A percentile compares a stretch with the other conserved stretches of the same genome.
Conservation (phyloP, 2,329 filamentous ascomycete genomes). For the Botrytis deweyae region DNA sequence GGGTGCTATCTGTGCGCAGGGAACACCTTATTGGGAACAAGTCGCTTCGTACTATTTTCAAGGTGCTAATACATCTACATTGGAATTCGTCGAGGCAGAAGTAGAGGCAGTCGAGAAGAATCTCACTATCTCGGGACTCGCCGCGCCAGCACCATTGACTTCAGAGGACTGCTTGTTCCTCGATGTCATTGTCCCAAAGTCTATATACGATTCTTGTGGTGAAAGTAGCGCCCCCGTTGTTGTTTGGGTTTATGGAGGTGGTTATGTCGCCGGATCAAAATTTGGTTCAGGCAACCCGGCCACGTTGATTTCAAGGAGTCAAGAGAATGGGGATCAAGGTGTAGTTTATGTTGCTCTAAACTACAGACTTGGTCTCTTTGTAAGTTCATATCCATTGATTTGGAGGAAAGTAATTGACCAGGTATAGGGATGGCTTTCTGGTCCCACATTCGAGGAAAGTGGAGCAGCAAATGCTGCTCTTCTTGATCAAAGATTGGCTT, state of each 20-base stretch:
- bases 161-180: slow-evolving; percentile 50
- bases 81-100: slow-evolving; percentile 11
- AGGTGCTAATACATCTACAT: slow-evolving; percentile 9
- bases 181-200: slow-evolving; percentile 47
- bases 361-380: slow-evolving; percentile 39
- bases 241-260: slow-evolving; percentile 42
- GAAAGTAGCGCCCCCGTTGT: slow-evolving; percentile 22
- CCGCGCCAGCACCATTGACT: slow-evolving; percentile 4
- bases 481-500: slow-evolving; percentile 54
- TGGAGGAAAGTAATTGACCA: background rate
- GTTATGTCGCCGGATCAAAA: slow-evolving; percentile 45
- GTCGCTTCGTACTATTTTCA: slow-evolving; percentile 2
- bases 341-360: slow-evolving; percentile 39
- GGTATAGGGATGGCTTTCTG: slow-evolving; percentile 41
- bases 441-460: slow-evolving; percentile 43
- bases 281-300: slow-evolving; percentile 42
- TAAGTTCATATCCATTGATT: slow-evolving; percentile 22
- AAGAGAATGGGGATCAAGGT: slow-evolving; percentile 40
- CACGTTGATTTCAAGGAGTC: slow-evolving; percentile 41
- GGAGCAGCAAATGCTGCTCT: slow-evolving; percentile 52
- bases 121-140: slow-evolving; percentile 20
- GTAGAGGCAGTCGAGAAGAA: slow-evolving; percentile 7
- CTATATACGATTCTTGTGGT: slow-evolving; percentile 35
- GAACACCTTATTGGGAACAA: slow-evolving; percentile 25
- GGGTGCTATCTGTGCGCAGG: slow-evolving; percentile 30